Evolutionary conservation across 1,284 basidiomycete genomes (phyloP).

Genomic region (Rhodotorula sp.): DNA sequence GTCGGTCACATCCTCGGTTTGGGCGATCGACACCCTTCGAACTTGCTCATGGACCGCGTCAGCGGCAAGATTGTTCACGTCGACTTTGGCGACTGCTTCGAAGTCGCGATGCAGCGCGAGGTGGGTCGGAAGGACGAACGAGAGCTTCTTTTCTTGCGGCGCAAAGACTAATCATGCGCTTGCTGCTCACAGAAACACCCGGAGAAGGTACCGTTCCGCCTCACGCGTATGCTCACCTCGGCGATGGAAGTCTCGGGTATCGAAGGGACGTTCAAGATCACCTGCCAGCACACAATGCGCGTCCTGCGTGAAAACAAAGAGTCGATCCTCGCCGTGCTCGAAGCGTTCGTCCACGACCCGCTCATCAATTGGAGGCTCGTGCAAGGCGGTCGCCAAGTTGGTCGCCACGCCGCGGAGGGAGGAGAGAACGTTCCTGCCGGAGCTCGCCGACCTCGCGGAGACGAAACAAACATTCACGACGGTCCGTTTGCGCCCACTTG

Average conservation of each 20-base stretch:
- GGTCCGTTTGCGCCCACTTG: slow-evolving; percentile 15
- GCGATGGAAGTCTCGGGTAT: slow-evolving; percentile 99
- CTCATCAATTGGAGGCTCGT: slow-evolving; percentile 59
- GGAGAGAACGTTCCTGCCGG: slow-evolving; percentile 48
- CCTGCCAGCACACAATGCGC: slow-evolving; percentile 95
- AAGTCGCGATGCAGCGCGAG: slow-evolving; percentile 51
- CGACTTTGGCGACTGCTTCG: slow-evolving; percentile 67
- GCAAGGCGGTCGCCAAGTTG: slow-evolving; percentile 43
- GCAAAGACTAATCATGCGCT: not conserved
- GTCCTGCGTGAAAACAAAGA: slow-evolving; percentile 97
- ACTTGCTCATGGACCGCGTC: slow-evolving; percentile 85
- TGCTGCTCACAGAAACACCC: slow-evolving; percentile 81
- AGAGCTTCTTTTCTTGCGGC: not conserved
- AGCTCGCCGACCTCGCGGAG: slow-evolving; percentile 38
- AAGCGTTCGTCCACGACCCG: slow-evolving; percentile 68
- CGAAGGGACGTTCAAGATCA: slow-evolving; percentile 88
- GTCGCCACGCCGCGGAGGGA: slow-evolving; percentile 43
- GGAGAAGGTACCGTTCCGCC: slow-evolving; percentile 96
- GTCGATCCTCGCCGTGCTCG: slow-evolving; percentile 93
- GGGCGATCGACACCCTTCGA: slow-evolving; percentile 98
- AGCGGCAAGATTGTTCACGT: slow-evolving; percentile 97
- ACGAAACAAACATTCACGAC: slow-evolving; percentile 44
- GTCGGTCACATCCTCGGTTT: slow-evolving; percentile 93
- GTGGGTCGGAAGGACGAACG: slow-evolving; percentile 7
- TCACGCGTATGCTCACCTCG: slow-evolving; percentile 97